Base-by-base conservation (phyloP, 805 yeast genomes). In the Cyberlindnera bimundalis region DNA sequence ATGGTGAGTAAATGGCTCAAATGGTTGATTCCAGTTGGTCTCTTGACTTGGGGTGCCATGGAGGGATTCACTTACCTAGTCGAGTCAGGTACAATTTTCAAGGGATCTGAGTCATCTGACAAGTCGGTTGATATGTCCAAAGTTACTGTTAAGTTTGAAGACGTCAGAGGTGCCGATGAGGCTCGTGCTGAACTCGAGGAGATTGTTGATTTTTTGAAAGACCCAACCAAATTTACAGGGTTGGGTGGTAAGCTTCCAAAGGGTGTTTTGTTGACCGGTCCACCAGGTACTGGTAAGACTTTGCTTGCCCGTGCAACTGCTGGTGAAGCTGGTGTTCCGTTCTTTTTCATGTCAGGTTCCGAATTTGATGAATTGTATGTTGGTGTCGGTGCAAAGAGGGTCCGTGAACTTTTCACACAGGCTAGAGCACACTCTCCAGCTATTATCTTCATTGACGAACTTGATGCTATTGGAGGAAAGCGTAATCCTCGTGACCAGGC, bases 271-370 rank as follows among this genome's bases (percentile, higher is more conserved):
- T 71, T 91, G 50, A 93, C 98, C 11, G 99, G 99, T 33, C 99
- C 99, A 28, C 99, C 99, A 30, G 99, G 99, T 66, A 91, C 99
- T 6, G 99, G 99, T 77, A 91, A 93, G 63, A 93, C 99, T 1
- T 71, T 91, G 51, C 75, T 93, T 49, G 98, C 98, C 0, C 79
- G 98, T 55, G 98, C 99, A 21, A 95, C 96, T 23, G 99, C 99
- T 7, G 98, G 98, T 49, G 98, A 91, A 66, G 98, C 99, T 6
- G 98, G 96, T 41, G 98, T 93, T 18, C 99, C 98, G 31, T 93
- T 93, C 60, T 91, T 90, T 66, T 91, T 91, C 65, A 91, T 93
- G 97, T 86, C 96, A 6, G 99, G 99, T 34, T 87, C 96, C 1
- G 99, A 93, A 62, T 93, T 93, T 60, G 99, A 95, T 62, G 99